These are phyloP conservation scores for Salvia sclarea DNA, from an alignment of 305 asterid genomes.

Conservation along the genomic window DNA sequence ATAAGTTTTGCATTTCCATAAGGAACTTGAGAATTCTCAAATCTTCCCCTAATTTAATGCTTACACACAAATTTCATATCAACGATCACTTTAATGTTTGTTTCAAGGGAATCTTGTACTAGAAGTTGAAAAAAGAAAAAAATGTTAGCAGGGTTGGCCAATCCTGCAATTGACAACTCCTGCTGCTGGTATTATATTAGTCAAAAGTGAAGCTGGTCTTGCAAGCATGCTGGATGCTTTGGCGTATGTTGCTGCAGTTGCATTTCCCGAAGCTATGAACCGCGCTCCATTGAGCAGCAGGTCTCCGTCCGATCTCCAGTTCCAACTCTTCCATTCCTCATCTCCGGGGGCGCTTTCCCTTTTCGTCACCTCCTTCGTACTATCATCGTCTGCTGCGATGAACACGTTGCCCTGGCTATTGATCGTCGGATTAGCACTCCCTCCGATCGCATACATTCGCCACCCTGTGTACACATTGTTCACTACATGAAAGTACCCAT, in stretches of 20 bases:
- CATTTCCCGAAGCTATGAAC: conserved; percentile 45
- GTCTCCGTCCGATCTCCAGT: conserved; percentile 58
- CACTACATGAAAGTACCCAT: conserved; percentile 57
- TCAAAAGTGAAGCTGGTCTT: conserved; percentile 46
- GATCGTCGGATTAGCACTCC: conserved; percentile 60
- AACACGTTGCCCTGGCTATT: conserved; percentile 62
- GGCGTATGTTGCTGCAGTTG: conserved; percentile 34
- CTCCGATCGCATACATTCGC: conserved; percentile 66
- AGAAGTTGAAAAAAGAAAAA: not conserved
- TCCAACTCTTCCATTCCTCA: conserved; percentile 46
- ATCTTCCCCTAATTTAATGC: too few species aligned
- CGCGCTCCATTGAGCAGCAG: conserved; percentile 46
- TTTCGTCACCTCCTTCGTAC: conserved; percentile 50
- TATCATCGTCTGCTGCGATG: conserved; percentile 38
- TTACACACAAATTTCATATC: too few species aligned
- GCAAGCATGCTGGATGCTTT: conserved; percentile 64
- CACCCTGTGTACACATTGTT: conserved; percentile 64
- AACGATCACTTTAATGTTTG: too few species aligned
- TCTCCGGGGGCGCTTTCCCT: conserved; percentile 38
- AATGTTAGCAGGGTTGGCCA: conserved; percentile 38
- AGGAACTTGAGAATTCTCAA: too few species aligned
- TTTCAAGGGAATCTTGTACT: too few species aligned
- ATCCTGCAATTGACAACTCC: conserved; percentile 45
- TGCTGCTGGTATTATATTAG: conserved; percentile 42
- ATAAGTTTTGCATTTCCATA: not conserved